Evolutionary conservation across 495 filamentous ascomycete genomes (phyloP).

Genomic region (Aspergillus baeticus): DNA sequence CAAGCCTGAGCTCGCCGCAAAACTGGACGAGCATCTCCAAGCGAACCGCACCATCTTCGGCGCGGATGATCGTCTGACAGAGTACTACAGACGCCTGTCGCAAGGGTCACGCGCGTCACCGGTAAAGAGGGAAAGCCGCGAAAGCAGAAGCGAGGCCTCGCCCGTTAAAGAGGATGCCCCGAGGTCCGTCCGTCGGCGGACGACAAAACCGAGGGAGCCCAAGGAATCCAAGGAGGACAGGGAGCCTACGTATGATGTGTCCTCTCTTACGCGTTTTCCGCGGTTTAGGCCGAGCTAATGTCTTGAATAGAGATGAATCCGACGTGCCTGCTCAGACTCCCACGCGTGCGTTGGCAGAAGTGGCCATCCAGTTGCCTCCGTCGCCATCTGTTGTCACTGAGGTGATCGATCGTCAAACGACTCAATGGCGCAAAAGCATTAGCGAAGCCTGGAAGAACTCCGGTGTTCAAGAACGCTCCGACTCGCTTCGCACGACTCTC

Average conservation of each 20-base stretch:
- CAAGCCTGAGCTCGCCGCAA: slow-evolving; percentile 78
- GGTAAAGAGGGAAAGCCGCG: slow-evolving; percentile 65
- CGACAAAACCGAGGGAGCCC: slow-evolving; percentile 37
- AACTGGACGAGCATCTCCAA: slow-evolving; percentile 73
- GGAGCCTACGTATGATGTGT: slow-evolving; percentile 38
- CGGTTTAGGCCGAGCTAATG: neutral
- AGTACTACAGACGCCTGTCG: slow-evolving; percentile 72
- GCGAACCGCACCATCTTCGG: slow-evolving; percentile 60
- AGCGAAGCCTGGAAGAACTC: slow-evolving; percentile 41
- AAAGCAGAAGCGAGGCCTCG: slow-evolving; percentile 34
- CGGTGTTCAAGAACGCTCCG: slow-evolving; percentile 40
- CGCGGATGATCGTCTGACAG: slow-evolving; percentile 60
- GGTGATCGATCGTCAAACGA: slow-evolving; percentile 70
- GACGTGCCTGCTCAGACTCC: slow-evolving; percentile 26
- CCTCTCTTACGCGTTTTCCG: neutral
- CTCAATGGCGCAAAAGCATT: slow-evolving; percentile 56
- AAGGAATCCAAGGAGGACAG: neutral
- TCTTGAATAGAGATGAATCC: slow-evolving; percentile 32
- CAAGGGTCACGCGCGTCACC: slow-evolving; percentile 60
- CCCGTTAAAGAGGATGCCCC: slow-evolving; percentile 32
- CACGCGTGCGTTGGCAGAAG: slow-evolving; percentile 51
- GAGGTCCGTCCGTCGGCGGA: slow-evolving; percentile 30
- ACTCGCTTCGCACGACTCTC: slow-evolving; percentile 58
- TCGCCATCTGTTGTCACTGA: slow-evolving; percentile 84
- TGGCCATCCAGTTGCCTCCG: slow-evolving; percentile 56